Percentiles rank a stretch among this genome's conserved stretches.
phyloP scores from a whole-genome alignment of 768 basidiomycete genomes.

The Serpula lacrymans region DNA sequence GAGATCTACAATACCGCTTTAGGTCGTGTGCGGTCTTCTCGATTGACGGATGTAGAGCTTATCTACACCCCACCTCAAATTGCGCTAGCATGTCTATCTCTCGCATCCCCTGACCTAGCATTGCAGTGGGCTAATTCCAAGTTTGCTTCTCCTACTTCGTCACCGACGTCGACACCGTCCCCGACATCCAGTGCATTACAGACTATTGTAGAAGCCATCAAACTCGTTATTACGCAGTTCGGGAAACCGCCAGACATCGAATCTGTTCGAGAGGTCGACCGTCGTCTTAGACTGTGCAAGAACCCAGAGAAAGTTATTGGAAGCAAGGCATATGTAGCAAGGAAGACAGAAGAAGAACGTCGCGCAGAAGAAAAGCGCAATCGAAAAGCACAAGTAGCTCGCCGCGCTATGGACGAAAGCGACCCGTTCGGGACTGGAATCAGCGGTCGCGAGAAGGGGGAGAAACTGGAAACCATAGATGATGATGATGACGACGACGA shows the following conservation, averaged over 20 bases:
- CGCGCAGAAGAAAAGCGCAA: constrained; percentile 66
- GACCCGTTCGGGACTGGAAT: constrained; percentile 74
- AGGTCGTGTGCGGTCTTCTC: constrained; percentile 67
- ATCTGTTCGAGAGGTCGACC: constrained; percentile 84
- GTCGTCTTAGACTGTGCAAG: constrained; percentile 81
- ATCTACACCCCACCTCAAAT: constrained; percentile 93
- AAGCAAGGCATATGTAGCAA: constrained; percentile 75
- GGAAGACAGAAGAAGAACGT: constrained; percentile 68
- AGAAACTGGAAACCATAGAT: constrained; percentile 40
- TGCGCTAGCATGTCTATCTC: constrained; percentile 73
- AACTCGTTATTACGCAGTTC: constrained; percentile 47
- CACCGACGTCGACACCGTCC: constrained; percentile 10
- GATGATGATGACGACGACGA: constrained; percentile 60
- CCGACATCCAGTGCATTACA: constrained; percentile 21
- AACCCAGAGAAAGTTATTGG: constrained; percentile 96
- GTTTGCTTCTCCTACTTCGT: constrained; percentile 6
- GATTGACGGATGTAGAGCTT: constrained; percentile 89
- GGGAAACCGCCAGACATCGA: constrained; percentile 75
- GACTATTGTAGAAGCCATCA: constrained; percentile 42
- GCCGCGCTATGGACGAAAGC: constrained; percentile 38
- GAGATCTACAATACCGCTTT: constrained; percentile 64
- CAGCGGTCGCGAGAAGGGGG: constrained; percentile 26
- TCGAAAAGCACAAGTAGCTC: constrained; percentile 52
- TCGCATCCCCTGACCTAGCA: constrained; percentile 59
- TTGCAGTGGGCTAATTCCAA: constrained; percentile 57